phyloP scores from a whole-genome alignment of 208 protist species.

The Leishmania gerbilli region DNA sequence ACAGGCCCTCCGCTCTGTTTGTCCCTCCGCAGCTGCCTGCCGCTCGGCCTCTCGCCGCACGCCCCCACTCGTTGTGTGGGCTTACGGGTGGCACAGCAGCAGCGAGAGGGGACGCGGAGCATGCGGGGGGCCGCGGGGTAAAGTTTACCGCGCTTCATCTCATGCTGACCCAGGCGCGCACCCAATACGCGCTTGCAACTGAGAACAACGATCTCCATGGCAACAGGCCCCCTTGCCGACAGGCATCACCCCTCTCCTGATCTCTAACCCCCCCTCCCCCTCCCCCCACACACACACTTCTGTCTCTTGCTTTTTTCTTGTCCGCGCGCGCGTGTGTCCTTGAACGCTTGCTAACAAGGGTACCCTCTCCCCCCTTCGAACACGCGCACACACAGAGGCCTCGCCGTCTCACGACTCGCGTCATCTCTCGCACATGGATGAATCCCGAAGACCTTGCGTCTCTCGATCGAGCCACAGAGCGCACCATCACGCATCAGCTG shows the following conservation, averaged over 20 bases:
- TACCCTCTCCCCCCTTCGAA: neutral
- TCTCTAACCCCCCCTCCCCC: neutral
- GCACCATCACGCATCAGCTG: conserved; percentile 10
- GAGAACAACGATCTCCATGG: neutral
- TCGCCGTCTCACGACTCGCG: neutral
- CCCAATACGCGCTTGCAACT: neutral
- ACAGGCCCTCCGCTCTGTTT: neutral
- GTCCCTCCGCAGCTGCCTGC: neutral
- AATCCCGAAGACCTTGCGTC: neutral
- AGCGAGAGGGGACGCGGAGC: neutral
- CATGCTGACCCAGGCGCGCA: too few species aligned
- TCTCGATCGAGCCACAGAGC: conserved; percentile 4
- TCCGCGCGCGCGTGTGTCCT: neutral
- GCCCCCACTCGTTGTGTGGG: neutral
- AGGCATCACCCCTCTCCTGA: neutral
- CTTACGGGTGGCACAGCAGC: neutral
- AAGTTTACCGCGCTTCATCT: neutral
- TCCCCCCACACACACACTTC: neutral
- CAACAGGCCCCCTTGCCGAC: neutral
- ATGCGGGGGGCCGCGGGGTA: neutral
- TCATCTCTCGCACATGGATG: conserved; percentile 2
- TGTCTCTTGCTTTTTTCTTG: neutral
- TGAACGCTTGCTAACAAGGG: neutral
- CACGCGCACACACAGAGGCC: neutral
- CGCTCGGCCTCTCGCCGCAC: neutral